phyloP scores from a whole-genome alignment of 2,329 filamentous ascomycete species.

The Diaporthe aspalathi region DNA sequence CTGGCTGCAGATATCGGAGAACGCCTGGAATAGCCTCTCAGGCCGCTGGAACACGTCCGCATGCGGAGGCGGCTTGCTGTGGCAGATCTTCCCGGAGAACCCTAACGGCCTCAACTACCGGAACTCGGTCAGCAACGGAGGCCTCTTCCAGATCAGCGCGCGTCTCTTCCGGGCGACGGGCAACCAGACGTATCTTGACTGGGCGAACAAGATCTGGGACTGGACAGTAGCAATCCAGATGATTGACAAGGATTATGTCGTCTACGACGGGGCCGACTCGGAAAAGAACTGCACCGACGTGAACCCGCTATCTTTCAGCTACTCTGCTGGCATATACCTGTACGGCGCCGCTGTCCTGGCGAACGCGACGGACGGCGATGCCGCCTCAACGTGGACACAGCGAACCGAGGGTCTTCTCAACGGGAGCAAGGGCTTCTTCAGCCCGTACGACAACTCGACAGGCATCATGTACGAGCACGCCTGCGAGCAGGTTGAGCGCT shows the following conservation, averaged over 20 bases:
- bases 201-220: constrained; percentile 75
- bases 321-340: constrained; percentile 73
- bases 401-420: constrained; percentile 64
- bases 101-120: constrained; percentile 83
- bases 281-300: constrained; percentile 63
- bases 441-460: constrained; percentile 61
- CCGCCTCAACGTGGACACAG: constrained; percentile 63
- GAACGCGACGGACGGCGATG: constrained; percentile 71
- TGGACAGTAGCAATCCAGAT: constrained; percentile 70
- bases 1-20: constrained; percentile 75
- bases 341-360: constrained; percentile 73
- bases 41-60: constrained; percentile 74
- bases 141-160: constrained; percentile 84
- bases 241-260: constrained; percentile 63
- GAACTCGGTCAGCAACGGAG: constrained; percentile 83
- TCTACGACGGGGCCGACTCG: constrained; percentile 73
- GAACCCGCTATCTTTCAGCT: constrained; percentile 71
- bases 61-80: constrained; percentile 80
- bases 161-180: constrained; percentile 78
- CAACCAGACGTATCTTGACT: constrained; percentile 73
- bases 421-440: constrained; percentile 65
- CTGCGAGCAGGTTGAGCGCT: constrained; percentile 69
- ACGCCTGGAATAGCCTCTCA: constrained; percentile 78
- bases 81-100: constrained; percentile 85
- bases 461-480: constrained; percentile 74